Conservation (phyloP, 2,329 filamentous ascomycete species). For the Pleurostoma richardsiae region DNA sequence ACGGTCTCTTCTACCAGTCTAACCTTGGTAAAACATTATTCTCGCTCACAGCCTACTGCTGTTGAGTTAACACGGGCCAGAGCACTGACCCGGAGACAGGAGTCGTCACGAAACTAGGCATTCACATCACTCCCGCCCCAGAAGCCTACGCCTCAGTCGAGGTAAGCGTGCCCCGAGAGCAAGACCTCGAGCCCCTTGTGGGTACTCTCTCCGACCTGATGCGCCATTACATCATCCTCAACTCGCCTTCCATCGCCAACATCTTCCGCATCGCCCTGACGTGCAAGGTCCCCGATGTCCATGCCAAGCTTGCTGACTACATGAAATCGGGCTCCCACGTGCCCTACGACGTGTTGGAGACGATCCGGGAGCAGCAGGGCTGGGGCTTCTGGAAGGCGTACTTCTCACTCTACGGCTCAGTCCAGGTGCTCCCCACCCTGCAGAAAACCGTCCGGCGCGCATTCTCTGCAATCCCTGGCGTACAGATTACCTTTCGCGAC, state of each 20-base stretch:
- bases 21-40: slow-evolving; percentile 28
- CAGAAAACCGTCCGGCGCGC: no score
- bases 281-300: slow-evolving; percentile 11
- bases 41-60: no score
- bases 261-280: slow-evolving; percentile 39
- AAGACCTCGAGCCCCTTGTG: slow-evolving; percentile 14
- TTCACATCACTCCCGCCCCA: slow-evolving; percentile 33
- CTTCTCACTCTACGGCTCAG: no score
- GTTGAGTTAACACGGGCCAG: no score
- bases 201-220: slow-evolving; percentile 37
- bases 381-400: slow-evolving; percentile 29
- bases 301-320: no score
- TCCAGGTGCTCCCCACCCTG: no score
- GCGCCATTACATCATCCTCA: slow-evolving; percentile 32
- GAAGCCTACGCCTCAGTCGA: slow-evolving; percentile 40
- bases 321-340: no score
- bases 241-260: slow-evolving; percentile 30
- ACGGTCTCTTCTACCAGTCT: slow-evolving; percentile 46
- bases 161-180: slow-evolving; percentile 35
- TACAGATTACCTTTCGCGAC: no score
- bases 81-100: slow-evolving; percentile 10
- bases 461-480: no score
- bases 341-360: no score
- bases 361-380: slow-evolving; percentile 25
- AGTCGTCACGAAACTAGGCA: slow-evolving; percentile 50